These are phyloP conservation scores for Arthrobotrys megalospora DNA, from an alignment of 2,329 filamentous ascomycete genomes.

Conservation along the genomic window DNA sequence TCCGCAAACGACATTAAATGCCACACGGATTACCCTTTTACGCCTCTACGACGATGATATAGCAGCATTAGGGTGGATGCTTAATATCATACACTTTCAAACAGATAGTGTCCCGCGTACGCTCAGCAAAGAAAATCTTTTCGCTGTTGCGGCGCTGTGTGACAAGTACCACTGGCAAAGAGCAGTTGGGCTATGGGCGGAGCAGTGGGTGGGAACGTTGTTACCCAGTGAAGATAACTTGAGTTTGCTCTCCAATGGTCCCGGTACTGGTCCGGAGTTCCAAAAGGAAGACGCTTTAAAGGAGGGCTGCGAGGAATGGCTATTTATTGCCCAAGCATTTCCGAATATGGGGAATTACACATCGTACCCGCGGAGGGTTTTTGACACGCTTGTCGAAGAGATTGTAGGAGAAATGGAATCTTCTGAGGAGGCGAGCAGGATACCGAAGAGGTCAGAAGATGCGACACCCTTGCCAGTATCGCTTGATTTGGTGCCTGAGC, in stretches of 20 bases:
- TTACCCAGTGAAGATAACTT: conserved; percentile 3
- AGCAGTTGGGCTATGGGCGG: conserved; percentile 30
- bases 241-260: background rate
- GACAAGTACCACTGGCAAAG: conserved; percentile 46
- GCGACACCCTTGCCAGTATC: conserved; percentile 3
- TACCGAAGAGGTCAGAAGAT: conserved; percentile 21
- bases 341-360: background rate
- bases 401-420: conserved; percentile 47
- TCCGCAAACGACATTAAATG: conserved; percentile 34
- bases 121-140: conserved; percentile 29
- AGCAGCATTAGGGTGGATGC: conserved; percentile 35
- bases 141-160: conserved; percentile 37
- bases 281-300: conserved; percentile 5
- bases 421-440: background rate
- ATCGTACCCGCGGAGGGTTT: conserved; percentile 15
- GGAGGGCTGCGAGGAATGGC: conserved; percentile 49
- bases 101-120: conserved; percentile 14
- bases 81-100: conserved; percentile 49
- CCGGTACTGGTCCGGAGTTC: background rate
- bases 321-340: conserved; percentile 43
- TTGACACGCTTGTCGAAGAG: conserved; percentile 43
- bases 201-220: conserved; percentile 6
- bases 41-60: conserved; percentile 45
- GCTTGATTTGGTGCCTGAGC: conserved; percentile 38
- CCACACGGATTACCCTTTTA: conserved; percentile 22